Percentiles rank a stretch among this genome's conserved stretches.
Evolutionary conservation across 164 flowering plant species (phyloP).

Genomic region (Nelumbo lutea): DNA sequence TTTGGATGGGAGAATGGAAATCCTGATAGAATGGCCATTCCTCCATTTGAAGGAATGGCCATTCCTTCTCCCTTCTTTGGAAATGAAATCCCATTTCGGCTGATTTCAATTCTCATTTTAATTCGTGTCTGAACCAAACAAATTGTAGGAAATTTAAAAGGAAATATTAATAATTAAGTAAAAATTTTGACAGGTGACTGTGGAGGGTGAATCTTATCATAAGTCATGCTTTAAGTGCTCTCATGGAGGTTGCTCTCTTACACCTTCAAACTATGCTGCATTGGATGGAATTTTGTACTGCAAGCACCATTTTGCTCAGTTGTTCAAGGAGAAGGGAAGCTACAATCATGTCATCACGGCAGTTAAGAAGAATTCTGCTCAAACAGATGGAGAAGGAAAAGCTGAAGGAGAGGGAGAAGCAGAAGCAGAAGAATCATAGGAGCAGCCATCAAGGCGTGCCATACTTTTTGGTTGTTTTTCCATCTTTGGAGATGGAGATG

Average conservation of each 20-base stretch:
- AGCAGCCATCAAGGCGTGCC: conserved; percentile 6
- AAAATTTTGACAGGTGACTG: conserved; percentile 21
- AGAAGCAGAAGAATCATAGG: conserved; percentile 8
- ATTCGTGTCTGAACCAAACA: too few relatives aligned
- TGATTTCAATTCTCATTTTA: too few relatives aligned
- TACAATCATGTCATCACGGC: conserved; percentile 29
- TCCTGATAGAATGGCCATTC: too few relatives aligned
- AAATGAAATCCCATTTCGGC: too few relatives aligned
- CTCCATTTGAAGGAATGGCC: too few relatives aligned
- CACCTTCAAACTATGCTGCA: conserved; percentile 31
- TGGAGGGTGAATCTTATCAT: conserved; percentile 33
- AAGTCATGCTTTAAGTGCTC: conserved; percentile 34
- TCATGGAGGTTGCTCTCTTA: conserved; percentile 32
- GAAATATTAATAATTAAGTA: neutral
- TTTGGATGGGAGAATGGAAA: too few relatives aligned
- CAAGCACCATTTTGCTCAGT: conserved; percentile 44
- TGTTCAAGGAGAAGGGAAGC: conserved; percentile 49
- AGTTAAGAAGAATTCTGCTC: conserved; percentile 13
- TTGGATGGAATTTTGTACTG: conserved; percentile 38
- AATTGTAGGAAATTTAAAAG: neutral
- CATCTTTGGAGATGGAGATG: neutral
- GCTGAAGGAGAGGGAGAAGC: neutral
- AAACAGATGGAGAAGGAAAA: neutral
- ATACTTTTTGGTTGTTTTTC: neutral
- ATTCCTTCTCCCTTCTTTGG: too few relatives aligned